Evolutionary conservation across 2,329 filamentous ascomycete species (phyloP).

Genomic region (Balansia obtecta): DNA sequence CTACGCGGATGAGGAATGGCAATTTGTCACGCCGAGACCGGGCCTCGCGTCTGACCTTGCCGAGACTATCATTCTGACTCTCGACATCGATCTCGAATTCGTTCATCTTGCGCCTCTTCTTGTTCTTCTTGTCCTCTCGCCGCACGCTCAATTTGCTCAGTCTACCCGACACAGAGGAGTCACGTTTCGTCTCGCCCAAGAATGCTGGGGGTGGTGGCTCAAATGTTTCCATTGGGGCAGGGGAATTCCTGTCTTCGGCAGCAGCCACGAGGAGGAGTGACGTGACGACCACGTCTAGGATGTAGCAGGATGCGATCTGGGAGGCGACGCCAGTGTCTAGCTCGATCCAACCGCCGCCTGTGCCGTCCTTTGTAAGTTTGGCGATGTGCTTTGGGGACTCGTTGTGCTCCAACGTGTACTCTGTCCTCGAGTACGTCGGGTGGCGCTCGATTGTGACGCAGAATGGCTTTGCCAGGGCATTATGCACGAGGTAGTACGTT

Average conservation of each 20-base stretch:
- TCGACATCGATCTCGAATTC: conserved; percentile 50
- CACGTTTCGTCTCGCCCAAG: conserved; percentile 9
- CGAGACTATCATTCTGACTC: conserved; percentile 40
- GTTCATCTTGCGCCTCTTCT: conserved; percentile 33
- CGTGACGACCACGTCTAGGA: conserved; percentile 49
- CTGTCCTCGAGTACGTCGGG: conserved; percentile 45
- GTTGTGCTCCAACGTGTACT: conserved; percentile 54
- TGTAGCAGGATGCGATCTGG: conserved; percentile 47
- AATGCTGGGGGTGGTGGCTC: conserved; percentile 39
- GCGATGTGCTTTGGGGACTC: conserved; percentile 49
- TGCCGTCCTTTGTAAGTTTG: conserved; percentile 46
- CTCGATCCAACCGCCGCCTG: conserved; percentile 47
- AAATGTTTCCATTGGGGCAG: conserved; percentile 36
- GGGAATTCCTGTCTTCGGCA: conserved; percentile 37
- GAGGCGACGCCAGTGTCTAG: conserved; percentile 47
- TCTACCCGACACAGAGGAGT: conserved; percentile 12
- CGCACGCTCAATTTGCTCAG: conserved; percentile 19
- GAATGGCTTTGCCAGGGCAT: conserved; percentile 50
- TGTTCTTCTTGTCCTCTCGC: conserved; percentile 10
- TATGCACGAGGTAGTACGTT: conserved; percentile 51
- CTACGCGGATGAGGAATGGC: conserved; percentile 34
- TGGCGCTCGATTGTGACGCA: conserved; percentile 45
- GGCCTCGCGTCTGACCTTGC: conserved; percentile 23
- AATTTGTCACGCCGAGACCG: conserved; percentile 33
- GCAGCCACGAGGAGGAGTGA: conserved; percentile 48